Percentiles rank a stretch among this genome's conserved stretches.
phyloP scores from a whole-genome alignment of 495 filamentous ascomycete genomes.

The Tuber brumale region DNA sequence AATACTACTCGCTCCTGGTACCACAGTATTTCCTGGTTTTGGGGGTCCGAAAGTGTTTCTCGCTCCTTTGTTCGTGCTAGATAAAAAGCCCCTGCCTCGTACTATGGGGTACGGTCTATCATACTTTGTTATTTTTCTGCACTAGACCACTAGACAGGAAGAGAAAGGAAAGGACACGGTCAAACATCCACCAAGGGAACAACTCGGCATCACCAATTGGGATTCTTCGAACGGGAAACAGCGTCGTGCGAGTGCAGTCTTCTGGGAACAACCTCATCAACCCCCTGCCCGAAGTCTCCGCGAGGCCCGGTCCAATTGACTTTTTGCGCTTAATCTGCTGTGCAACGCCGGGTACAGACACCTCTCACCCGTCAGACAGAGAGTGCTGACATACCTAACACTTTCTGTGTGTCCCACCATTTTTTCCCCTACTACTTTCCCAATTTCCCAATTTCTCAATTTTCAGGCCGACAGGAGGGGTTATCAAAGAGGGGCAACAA shows the following conservation, averaged over 20 bases:
- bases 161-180: background rate
- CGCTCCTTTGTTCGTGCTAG: background rate
- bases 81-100: background rate
- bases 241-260: background rate
- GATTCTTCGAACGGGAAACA: background rate
- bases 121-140: background rate
- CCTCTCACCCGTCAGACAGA: background rate
- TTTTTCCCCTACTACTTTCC: background rate
- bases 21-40: background rate
- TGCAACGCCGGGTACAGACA: conserved; percentile 3
- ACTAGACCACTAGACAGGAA: background rate
- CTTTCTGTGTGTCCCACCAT: background rate
- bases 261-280: background rate
- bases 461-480: conserved; percentile 1
- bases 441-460: background rate
- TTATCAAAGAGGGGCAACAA: conserved; percentile 4
- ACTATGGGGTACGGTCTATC: background rate
- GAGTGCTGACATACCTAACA: background rate
- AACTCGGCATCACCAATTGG: background rate
- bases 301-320: background rate
- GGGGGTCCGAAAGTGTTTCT: background rate
- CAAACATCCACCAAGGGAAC: background rate
- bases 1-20: background rate
- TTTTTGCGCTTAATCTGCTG: background rate
- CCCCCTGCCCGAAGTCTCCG: background rate